These are phyloP conservation scores for Kwoniella dejecticola DNA, from an alignment of 768 basidiomycete genomes.

Conservation along the genomic window DNA sequence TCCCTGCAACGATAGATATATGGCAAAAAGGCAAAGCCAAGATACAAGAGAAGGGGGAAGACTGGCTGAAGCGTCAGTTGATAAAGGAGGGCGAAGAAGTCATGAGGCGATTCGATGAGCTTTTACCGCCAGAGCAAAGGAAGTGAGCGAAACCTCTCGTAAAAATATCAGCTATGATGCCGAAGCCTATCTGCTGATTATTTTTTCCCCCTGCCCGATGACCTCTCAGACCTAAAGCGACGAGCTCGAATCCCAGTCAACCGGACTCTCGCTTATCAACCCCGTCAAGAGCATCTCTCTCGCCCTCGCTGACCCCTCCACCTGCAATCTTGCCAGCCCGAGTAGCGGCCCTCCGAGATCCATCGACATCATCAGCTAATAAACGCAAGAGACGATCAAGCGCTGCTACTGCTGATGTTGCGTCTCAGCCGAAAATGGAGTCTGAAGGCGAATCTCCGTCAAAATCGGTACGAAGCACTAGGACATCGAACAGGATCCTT, in stretches of 20 bases:
- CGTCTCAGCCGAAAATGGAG: no score
- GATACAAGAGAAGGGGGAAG: constrained; percentile 33
- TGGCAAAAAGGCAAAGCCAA: constrained; percentile 35
- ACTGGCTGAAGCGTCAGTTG: constrained; percentile 37
- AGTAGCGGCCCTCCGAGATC: constrained; percentile 35
- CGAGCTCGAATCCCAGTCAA: background rate
- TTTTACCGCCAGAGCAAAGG: constrained; percentile 41
- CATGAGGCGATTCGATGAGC: constrained; percentile 44
- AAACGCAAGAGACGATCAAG: constrained; percentile 11
- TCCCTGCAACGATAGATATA: background rate
- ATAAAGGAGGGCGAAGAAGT: constrained; percentile 42
- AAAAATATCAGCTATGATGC: no score
- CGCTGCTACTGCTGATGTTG: no score
- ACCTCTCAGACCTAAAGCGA: constrained; percentile 5
- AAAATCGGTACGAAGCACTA: background rate
- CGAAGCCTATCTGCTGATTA: background rate
- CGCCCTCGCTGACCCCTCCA: constrained; percentile 31
- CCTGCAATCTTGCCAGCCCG: constrained; percentile 28
- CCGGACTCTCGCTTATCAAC: constrained; percentile 22
- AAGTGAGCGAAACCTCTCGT: no score
- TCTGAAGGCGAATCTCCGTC: background rate
- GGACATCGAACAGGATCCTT: background rate
- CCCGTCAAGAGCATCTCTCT: constrained; percentile 20
- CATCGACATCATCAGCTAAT: constrained; percentile 5
- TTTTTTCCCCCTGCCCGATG: background rate